Evolutionary conservation across 2,329 filamentous ascomycete species (phyloP).

Genomic region (Cytospora schulzeri): DNA sequence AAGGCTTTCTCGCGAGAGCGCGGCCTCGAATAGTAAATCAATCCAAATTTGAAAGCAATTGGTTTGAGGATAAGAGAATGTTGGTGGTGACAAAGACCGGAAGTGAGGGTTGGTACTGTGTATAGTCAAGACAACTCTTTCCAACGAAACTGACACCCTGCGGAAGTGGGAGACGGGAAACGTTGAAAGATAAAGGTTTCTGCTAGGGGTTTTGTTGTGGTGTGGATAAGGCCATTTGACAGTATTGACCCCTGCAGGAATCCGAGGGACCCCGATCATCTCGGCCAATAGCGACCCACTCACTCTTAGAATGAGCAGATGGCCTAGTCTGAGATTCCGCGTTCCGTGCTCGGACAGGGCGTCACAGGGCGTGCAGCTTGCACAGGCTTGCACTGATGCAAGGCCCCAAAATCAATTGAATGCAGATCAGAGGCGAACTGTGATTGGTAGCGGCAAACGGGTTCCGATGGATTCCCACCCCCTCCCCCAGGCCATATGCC

Average conservation of each 20-base stretch:
- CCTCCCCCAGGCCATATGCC: background rate
- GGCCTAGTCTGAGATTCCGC: constrained; percentile 35
- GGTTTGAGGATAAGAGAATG: background rate
- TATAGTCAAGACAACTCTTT: constrained; percentile 1
- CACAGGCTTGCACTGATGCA: background rate
- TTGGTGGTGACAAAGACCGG: background rate
- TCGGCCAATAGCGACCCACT: constrained; percentile 26
- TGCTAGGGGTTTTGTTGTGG: constrained; percentile 21
- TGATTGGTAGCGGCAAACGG: constrained; percentile 22
- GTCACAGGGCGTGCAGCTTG: constrained; percentile 3
- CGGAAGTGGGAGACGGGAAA: background rate
- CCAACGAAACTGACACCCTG: constrained; percentile 7
- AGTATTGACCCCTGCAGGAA: constrained; percentile 11
- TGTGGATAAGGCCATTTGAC: constrained; percentile 1
- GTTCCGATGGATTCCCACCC: background rate
- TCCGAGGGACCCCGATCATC: constrained; percentile 1
- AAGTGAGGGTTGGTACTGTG: background rate
- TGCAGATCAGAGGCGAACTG: constrained; percentile 16
- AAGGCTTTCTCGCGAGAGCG: constrained; percentile 11
- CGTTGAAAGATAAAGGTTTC: constrained; percentile 10
- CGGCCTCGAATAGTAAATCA: background rate
- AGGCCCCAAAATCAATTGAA: background rate
- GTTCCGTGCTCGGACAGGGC: constrained; percentile 33
- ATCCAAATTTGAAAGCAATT: background rate
- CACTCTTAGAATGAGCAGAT: constrained; percentile 42